phyloP scores from a whole-genome alignment of 768 basidiomycete species.

The Mycena chlorophos region DNA sequence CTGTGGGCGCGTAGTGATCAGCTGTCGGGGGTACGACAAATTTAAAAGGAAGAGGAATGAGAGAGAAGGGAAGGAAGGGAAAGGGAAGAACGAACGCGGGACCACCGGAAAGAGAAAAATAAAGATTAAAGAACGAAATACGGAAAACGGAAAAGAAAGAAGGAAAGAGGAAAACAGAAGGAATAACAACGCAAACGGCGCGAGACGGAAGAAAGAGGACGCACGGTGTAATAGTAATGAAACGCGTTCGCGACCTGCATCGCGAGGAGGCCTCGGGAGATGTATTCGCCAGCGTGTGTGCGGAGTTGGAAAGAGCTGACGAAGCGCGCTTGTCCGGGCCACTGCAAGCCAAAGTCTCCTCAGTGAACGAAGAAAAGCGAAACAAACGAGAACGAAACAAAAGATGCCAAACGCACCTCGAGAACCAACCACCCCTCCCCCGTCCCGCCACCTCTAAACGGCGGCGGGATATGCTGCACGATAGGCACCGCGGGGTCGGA shows the following conservation, averaged over 20 bases:
- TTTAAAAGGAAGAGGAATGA: too few species aligned
- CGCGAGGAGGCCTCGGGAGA: background rate
- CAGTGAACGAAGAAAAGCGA: background rate
- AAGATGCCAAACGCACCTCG: background rate
- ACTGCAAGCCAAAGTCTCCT: too few species aligned
- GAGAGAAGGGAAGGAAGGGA: too few species aligned
- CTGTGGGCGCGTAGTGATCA: background rate
- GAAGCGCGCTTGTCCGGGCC: background rate
- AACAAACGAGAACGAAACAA: background rate
- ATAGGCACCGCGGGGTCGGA: background rate
- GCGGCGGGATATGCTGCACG: background rate
- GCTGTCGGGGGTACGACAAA: too few species aligned
- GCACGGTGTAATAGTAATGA: background rate
- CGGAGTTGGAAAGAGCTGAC: background rate
- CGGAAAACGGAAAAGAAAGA: too few species aligned
- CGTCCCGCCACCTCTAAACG: background rate
- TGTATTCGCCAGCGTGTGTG: background rate
- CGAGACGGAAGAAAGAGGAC: too few species aligned
- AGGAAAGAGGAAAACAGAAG: too few species aligned
- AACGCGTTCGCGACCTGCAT: background rate
- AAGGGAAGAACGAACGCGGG: background rate
- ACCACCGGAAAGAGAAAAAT: too few species aligned
- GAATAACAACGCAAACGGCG: too few species aligned
- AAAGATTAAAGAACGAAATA: too few species aligned
- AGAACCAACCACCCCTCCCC: background rate